phyloP scores from a whole-genome alignment of 345 rosid species.

The Camelina laxa region DNA sequence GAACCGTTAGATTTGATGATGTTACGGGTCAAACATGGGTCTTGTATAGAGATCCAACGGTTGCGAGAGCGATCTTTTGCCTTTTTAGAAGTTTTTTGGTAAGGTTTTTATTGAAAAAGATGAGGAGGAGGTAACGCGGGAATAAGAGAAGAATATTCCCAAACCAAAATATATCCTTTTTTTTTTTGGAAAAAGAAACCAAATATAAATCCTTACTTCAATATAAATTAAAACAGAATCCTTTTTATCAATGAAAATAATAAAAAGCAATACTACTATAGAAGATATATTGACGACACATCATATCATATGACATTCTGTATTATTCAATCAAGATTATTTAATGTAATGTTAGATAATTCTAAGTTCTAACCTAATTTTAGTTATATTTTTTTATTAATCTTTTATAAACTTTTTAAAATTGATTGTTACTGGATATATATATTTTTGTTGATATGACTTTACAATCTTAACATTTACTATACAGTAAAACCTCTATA shows the following conservation, averaged over 20 bases:
- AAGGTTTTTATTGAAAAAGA: neutral
- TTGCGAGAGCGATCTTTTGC: slow-evolving; percentile 25
- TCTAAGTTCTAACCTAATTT: neutral
- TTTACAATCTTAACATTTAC: neutral
- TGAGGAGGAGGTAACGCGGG: slow-evolving; percentile 33
- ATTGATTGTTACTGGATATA: neutral
- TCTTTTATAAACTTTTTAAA: neutral
- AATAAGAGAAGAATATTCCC: slow-evolving; percentile 45
- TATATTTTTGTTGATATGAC: too few species aligned
- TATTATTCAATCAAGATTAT: neutral
- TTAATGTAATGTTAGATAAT: neutral
- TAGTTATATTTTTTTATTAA: neutral
- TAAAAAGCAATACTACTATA: neutral
- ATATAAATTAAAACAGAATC: too few species aligned
- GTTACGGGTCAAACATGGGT: slow-evolving; percentile 14
- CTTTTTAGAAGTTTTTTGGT: slow-evolving; percentile 31
- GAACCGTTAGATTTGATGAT: slow-evolving; percentile 36
- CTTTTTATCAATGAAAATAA: neutral
- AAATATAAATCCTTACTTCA: slow-evolving; percentile 22
- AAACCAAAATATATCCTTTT: slow-evolving; percentile 12
- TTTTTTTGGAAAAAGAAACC: too few species aligned
- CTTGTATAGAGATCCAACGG: slow-evolving; percentile 32
- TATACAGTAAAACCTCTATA: too few species aligned
- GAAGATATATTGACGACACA: neutral
- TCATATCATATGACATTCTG: neutral